A percentile compares a stretch with the other conserved stretches of the same genome.
Evolutionary conservation across 257 asterid species (phyloP).

Genomic region (Buddleja alternifolia): DNA sequence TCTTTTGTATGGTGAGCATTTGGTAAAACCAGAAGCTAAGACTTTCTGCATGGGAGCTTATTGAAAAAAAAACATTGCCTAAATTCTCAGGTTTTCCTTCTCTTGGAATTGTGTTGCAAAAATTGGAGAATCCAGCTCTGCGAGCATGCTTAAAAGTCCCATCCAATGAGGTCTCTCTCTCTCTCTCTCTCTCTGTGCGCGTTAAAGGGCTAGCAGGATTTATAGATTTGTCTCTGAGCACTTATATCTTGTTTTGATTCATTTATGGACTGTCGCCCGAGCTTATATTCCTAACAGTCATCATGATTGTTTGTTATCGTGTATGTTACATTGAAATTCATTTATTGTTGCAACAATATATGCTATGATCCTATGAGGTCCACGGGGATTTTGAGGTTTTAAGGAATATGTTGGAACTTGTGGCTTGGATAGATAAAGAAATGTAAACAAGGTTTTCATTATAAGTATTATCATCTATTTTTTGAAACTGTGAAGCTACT

Average conservation of each 20-base stretch:
- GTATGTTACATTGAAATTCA: not conserved
- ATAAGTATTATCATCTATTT: too few relatives aligned
- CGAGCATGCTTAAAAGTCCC: constrained; percentile 87
- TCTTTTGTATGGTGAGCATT: constrained; percentile 8
- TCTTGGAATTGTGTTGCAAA: constrained; percentile 90
- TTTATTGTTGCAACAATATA: not conserved
- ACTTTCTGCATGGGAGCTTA: constrained; percentile 8
- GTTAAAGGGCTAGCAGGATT: constrained; percentile 22
- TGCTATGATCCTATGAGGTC: not conserved
- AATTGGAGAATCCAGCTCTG: constrained; percentile 96
- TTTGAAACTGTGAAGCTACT: too few relatives aligned
- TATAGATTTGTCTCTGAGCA: constrained; percentile 10
- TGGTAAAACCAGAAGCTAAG: constrained; percentile 18
- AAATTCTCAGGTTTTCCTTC: constrained; percentile 84
- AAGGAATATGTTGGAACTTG: not conserved
- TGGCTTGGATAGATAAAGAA: too few relatives aligned
- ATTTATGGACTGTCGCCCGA: not conserved
- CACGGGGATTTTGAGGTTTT: constrained; percentile 3
- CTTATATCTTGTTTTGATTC: constrained; percentile 13
- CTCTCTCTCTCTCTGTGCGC: too few relatives aligned
- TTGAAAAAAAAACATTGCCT: constrained; percentile 19
- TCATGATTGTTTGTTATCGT: not conserved
- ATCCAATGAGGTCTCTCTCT: constrained; percentile 72
- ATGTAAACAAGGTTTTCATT: too few relatives aligned
- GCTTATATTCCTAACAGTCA: not conserved